Base-by-base conservation (phyloP, 116 monocot species). In the Zostera marina region DNA sequence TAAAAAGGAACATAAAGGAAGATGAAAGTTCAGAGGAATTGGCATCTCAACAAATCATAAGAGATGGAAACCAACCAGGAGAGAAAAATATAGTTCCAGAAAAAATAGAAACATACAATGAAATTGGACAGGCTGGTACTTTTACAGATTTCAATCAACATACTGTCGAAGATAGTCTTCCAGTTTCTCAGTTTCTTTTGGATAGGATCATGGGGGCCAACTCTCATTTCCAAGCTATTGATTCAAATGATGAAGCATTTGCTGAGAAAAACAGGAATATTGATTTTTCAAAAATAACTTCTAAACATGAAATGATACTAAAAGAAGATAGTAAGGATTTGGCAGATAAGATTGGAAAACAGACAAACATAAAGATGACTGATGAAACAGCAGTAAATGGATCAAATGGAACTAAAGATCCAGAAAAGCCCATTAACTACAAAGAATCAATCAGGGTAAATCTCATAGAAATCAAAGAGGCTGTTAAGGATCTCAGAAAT, bases 111-210 rank as follows among this genome's bases (percentile, higher is more conserved):
- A 16, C 39, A 8, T 15, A 58, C 17, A 20, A 58, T 8, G 41
- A 13, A 16, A 41, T 5, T 32, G 32, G 32, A 17, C 58, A 58
- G 41, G 3, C 5, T 4, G 47, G 38, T 32, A 47, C 10, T 61
- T 47, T 25, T 47, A 47, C 20, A 9, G 58, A 58, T 13, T n/a
- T 41, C 41, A 20, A 41, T 8, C 58, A 58, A 58, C 58, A 58
- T 15, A 11, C 16, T 11, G 10, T 10, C 16, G n/a, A 61, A 47
- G 47, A 61, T 22, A n/a, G 41, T 17, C 25, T 61, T 13, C 61
- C 61, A 26, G 61, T 32, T 6, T 61, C 61, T 8, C 61, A 61
- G 47, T 61, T 61, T 47, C 47, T 61, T 8, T 41, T 61, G 25
- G 16, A 61, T 41, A 22, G 9, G 44, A 61, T 61, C 9, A 15